These are phyloP conservation scores for Kuraishia piskuri DNA, from an alignment of 805 yeast species.

Conservation along the genomic window DNA sequence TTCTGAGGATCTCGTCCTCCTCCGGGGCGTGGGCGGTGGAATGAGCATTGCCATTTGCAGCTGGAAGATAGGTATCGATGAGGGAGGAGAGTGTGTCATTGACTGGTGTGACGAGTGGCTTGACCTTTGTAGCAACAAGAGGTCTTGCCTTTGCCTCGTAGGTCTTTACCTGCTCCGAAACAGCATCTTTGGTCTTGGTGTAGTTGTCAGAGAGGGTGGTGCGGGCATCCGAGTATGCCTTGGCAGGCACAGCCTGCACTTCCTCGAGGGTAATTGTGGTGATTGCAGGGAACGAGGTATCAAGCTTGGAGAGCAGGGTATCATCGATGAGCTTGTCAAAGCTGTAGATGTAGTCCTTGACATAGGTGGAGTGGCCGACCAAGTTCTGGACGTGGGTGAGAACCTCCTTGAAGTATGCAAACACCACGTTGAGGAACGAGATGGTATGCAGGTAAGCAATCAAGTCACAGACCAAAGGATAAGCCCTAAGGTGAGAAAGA, in stretches of 20 bases:
- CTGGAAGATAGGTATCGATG: constrained; percentile 20
- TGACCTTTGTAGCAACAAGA: constrained; percentile 9
- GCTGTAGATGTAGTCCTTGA: constrained; percentile 11
- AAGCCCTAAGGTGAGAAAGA: constrained; percentile 17
- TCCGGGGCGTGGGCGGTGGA: constrained; percentile 4
- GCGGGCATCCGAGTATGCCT: not conserved
- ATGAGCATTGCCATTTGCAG: constrained; percentile 6
- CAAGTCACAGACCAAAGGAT: constrained; percentile 22
- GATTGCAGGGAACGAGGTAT: constrained; percentile 19
- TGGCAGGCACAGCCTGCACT: constrained; percentile 1
- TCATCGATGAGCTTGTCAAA: constrained; percentile 17
- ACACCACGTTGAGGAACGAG: constrained; percentile 11
- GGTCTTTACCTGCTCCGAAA: constrained; percentile 3
- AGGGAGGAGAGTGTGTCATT: constrained; percentile 21
- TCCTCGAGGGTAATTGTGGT: constrained; percentile 15
- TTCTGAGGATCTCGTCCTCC: constrained; percentile 18
- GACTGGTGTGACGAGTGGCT: constrained; percentile 18
- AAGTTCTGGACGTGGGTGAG: constrained; percentile 7
- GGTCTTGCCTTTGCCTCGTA: constrained; percentile 8
- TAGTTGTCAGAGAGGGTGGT: not conserved
- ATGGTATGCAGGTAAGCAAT: constrained; percentile 9
- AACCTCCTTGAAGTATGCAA: constrained; percentile 9
- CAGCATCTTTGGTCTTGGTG: not conserved
- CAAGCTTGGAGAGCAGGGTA: constrained; percentile 16
- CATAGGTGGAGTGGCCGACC: constrained; percentile 11